phyloP scores from a whole-genome alignment of 1,139 yeast species.

The Magnusiomyces suaveolens region DNA sequence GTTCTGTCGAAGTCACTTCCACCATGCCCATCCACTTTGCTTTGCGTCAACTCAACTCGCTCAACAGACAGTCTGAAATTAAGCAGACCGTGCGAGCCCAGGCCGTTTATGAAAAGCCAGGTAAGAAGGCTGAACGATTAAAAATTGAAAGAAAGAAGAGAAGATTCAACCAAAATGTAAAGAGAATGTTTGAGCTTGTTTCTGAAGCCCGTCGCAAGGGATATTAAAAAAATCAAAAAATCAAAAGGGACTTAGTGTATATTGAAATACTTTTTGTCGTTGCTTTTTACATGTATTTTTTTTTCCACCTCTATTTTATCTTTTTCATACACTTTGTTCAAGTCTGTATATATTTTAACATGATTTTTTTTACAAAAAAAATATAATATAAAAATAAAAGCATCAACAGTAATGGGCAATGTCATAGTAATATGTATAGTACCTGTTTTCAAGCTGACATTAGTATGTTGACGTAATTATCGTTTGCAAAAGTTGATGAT shows the following conservation, averaged over 20 bases:
- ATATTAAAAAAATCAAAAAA: conserved; percentile 18
- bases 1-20: conserved; percentile 25
- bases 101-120: conserved; percentile 31
- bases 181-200: conserved; percentile 30
- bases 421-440: no score
- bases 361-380: no score
- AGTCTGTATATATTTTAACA: not conserved
- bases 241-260: no score
- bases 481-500: no score
- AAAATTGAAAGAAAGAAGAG: conserved; percentile 28
- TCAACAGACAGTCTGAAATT: conserved; percentile 27
- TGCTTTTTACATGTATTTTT: no score
- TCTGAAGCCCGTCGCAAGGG: conserved; percentile 32
- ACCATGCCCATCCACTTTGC: conserved; percentile 22
- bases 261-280: no score
- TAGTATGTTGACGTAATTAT: no score
- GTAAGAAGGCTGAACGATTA: conserved; percentile 29
- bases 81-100: conserved; percentile 25
- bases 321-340: no score
- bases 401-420: not conserved
- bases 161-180: conserved; percentile 30
- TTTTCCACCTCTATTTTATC: no score
- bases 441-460: no score
- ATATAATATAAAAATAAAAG: no score
- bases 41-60: conserved; percentile 23